These are phyloP conservation scores for Mycena galopus DNA, from an alignment of 768 basidiomycete species.

Conservation along the genomic window DNA sequence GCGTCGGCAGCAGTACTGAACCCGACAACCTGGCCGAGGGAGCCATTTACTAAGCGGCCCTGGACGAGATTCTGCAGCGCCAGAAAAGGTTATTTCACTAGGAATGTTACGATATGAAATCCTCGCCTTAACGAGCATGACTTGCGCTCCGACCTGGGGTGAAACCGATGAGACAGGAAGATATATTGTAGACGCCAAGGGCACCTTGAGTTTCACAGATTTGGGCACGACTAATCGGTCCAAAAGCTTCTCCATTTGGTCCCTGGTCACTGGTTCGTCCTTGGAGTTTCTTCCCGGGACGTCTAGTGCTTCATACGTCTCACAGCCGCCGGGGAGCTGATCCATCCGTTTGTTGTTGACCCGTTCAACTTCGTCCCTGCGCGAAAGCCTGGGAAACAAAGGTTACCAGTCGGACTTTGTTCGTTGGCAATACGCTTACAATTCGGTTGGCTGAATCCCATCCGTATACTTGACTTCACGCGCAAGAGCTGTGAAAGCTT, in stretches of 20 bases:
- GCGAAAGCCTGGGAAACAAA: slow-evolving; percentile 68
- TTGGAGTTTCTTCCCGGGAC: slow-evolving; percentile 59
- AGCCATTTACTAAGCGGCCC: slow-evolving; percentile 79
- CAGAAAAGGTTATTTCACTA: not conserved
- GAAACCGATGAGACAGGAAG: not conserved
- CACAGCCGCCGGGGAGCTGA: slow-evolving; percentile 53
- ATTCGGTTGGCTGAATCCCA: slow-evolving; percentile 84
- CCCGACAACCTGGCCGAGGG: slow-evolving; percentile 66
- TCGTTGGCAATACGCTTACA: slow-evolving; percentile 58
- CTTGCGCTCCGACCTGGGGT: slow-evolving; percentile 82
- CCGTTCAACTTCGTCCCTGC: slow-evolving; percentile 76
- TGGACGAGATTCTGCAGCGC: slow-evolving; percentile 71
- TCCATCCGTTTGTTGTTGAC: slow-evolving; percentile 70
- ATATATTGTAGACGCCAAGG: slow-evolving; percentile 25
- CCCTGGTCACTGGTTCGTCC: slow-evolving; percentile 48
- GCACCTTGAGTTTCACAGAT: slow-evolving; percentile 62
- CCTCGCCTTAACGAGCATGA: slow-evolving; percentile 83
- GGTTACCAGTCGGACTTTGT: not conserved
- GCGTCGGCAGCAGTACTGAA: slow-evolving; percentile 64
- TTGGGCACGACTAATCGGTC: slow-evolving; percentile 73
- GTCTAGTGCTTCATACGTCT: slow-evolving; percentile 61
- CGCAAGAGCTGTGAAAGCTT: slow-evolving; percentile 67
- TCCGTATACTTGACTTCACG: slow-evolving; percentile 75
- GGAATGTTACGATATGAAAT: not conserved
- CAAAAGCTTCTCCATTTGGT: slow-evolving; percentile 60